phyloP scores from a whole-genome alignment of 1,284 basidiomycete genomes.

The Ganoderma sp. region DNA sequence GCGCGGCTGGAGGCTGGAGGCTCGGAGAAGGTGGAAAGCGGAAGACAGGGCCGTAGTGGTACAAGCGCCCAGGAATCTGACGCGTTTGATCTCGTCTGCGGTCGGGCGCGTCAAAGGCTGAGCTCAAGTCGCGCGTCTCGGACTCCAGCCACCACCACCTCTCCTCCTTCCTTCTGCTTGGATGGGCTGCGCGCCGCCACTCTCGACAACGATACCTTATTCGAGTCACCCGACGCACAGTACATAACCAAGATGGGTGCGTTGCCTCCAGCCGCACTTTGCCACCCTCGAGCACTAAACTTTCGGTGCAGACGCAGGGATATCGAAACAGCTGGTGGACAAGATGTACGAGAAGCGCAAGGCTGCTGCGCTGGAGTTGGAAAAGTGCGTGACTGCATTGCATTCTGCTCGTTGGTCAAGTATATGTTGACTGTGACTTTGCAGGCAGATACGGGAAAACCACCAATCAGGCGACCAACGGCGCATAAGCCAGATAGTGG shows the following conservation, averaged over 20 bases:
- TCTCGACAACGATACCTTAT: conserved; percentile 10
- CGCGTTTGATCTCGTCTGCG: conserved; percentile 15
- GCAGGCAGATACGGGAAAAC: conserved; percentile 82
- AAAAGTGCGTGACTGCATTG: conserved; percentile 66
- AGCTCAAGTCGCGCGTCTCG: conserved; percentile 25
- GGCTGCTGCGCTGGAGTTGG: conserved; percentile 92
- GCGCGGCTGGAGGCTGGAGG: too few relatives aligned
- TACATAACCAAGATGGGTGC: conserved; percentile 27
- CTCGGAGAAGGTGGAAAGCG: conserved; percentile 15
- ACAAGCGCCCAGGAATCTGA: conserved; percentile 20
- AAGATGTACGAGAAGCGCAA: conserved; percentile 97
- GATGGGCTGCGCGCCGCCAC: conserved; percentile 20
- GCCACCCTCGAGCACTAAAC: conserved; percentile 11
- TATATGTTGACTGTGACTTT: conserved; percentile 36
- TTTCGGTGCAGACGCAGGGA: conserved; percentile 57
- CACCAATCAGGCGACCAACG: conserved; percentile 80
- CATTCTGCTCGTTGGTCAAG: conserved; percentile 9
- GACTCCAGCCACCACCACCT: conserved; percentile 21
- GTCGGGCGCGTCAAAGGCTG: conserved; percentile 16
- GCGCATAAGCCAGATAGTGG: conserved; percentile 87
- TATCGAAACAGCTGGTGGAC: conserved; percentile 80
- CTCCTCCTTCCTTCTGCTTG: conserved; percentile 15
- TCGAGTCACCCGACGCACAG: conserved; percentile 1
- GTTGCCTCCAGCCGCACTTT: conserved; percentile 2
- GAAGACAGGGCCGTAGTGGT: conserved; percentile 21